Percentiles rank a stretch among this genome's conserved stretches.
phyloP scores from a whole-genome alignment of 2,329 filamentous ascomycete genomes.

The Epichloe coenophiala region DNA sequence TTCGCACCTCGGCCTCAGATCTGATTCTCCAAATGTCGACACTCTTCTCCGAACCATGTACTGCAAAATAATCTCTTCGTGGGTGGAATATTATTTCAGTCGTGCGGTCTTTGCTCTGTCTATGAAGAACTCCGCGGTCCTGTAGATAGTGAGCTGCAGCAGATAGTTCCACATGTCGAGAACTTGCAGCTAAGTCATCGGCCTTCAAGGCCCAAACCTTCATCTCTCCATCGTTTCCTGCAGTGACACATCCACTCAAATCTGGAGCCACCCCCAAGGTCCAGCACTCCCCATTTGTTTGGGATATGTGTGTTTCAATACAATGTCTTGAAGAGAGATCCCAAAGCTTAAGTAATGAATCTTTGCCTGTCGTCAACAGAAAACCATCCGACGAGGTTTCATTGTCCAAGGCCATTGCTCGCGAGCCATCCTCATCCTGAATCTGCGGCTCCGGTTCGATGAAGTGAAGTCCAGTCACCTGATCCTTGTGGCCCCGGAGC shows the following conservation, averaged over 20 bases:
- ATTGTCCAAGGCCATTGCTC: constrained; percentile 40
- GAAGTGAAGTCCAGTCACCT: constrained; percentile 81
- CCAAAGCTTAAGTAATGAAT: constrained; percentile 95
- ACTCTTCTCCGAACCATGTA: constrained; percentile 85
- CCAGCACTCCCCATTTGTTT: constrained; percentile 96
- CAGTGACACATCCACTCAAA: constrained; percentile 76
- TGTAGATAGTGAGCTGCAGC: constrained; percentile 52
- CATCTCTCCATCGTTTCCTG: constrained; percentile 90
- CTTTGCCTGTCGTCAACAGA: constrained; percentile 83
- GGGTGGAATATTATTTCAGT: constrained; percentile 77
- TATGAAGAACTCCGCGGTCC: constrained; percentile 67
- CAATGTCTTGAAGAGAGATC: constrained; percentile 85
- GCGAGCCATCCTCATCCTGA: constrained; percentile 37
- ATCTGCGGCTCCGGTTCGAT: constrained; percentile 45
- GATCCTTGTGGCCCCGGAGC: constrained; percentile 87
- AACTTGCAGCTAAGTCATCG: constrained; percentile 47
- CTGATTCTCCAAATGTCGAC: constrained; percentile 90
- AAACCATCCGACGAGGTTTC: constrained; percentile 49
- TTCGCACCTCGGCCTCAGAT: constrained; percentile 77
- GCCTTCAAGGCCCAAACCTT: constrained; percentile 85
- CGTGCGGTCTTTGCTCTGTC: constrained; percentile 75
- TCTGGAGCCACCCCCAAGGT: constrained; percentile 76
- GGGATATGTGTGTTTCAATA: constrained; percentile 93
- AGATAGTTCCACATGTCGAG: constrained; percentile 43
- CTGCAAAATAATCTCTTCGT: constrained; percentile 71